A percentile compares a stretch with the other conserved stretches of the same genome.
Conservation (phyloP, 176 grass and related monocot species). For the Hyparrhenia diplandra region DNA sequence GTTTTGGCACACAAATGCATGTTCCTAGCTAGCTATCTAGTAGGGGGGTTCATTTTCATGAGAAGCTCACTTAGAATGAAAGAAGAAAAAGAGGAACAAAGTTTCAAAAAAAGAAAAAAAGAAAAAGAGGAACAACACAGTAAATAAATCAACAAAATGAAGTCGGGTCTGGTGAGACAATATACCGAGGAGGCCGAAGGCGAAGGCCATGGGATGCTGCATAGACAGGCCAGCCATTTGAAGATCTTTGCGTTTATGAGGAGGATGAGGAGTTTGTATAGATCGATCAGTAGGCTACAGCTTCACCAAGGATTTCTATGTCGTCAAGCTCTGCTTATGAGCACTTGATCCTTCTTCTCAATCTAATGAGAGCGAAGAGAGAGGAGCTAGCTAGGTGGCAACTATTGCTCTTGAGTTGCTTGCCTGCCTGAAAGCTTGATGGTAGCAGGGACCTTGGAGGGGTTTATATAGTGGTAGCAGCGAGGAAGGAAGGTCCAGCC, state of each 20-base stretch:
- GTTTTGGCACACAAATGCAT: not conserved
- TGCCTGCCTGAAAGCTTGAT: slow-evolving; percentile 20
- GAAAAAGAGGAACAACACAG: not conserved
- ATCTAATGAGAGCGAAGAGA: not conserved
- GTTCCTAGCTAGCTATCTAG: not conserved
- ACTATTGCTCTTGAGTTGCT: not conserved
- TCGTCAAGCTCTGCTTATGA: not conserved
- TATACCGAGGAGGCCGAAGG: slow-evolving; percentile 71
- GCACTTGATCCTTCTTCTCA: not conserved
- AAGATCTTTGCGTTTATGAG: not conserved
- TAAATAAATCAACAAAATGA: no score
- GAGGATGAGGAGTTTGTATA: not conserved
- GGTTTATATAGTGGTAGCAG: slow-evolving; percentile 33
- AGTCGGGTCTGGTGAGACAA: no score
- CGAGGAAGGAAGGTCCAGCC: not conserved
- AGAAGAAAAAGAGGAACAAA: no score
- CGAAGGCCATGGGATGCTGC: slow-evolving; percentile 55
- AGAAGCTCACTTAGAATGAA: no score
- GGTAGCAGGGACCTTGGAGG: not conserved
- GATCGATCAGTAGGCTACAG: not conserved
- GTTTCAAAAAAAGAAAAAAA: no score
- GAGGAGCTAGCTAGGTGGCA: not conserved
- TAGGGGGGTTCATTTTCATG: not conserved
- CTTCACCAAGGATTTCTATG: not conserved
- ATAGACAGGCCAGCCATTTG: slow-evolving; percentile 57